Evolutionary conservation across 1,139 yeast species (phyloP), one percentile per base, ranked within the genome.

Genomic region (Taphrina betulina): DNA sequence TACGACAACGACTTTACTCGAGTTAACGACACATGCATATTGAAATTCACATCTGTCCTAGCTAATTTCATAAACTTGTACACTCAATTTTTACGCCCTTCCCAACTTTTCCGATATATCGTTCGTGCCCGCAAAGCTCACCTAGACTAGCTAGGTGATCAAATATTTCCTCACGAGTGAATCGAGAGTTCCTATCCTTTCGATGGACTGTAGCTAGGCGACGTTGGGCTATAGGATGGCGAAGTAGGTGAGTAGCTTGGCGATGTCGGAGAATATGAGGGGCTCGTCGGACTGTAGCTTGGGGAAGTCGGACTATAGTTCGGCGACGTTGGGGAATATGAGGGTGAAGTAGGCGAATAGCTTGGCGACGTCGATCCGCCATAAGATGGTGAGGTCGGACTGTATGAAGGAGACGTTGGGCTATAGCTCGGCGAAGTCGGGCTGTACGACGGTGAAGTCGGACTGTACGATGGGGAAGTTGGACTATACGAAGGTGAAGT

Each of bases 291-390:
- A 0, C 78, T 72, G 67, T 81, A 82, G 4, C 75, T 64, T 59
- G 95, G 94, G 1, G 86, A 80, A 0, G 89, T 81, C 41, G 94
- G 92, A 2, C 83, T 78, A 68, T 83, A 84, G 7, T 67, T 62
- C 57, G 85, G 84, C 2, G 82, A 78, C 1, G 83, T 76, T 58
- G 94, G 94, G 0, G 83, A 48, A 24, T 46, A 46, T 10, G n/a
- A 20, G 16, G 53, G 44, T n/a, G 35, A 35, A 17, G 53, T 46
- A 10, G 53, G 53, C n/a, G 42, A 16, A 17, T 50, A 42, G 14
- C 36, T 0, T 76, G 72, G 61, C 90, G 92, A 1, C n/a, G n/a
- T n/a, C n/a, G n/a, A n/a, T n/a, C n/a, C n/a, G n/a, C n/a, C n/a
- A n/a, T 78, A 74, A 0, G 80, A 76, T 51, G 85, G 85, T 5